Base-by-base conservation (phyloP, 139 green algal species). In the Choricystis sp. region DNA sequence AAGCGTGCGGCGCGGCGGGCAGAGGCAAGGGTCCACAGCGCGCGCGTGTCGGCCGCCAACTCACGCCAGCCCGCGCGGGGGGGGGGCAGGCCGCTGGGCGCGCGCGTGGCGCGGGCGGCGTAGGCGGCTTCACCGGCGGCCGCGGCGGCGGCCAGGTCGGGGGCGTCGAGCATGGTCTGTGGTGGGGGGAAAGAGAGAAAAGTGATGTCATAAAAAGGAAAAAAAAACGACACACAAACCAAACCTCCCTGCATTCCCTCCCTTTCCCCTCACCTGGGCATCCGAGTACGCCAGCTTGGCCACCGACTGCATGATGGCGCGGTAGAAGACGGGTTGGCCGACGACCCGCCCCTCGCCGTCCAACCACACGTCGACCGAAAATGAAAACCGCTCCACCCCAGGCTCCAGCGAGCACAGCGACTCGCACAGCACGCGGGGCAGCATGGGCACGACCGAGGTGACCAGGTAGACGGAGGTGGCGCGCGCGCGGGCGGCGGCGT, bases 271-370 rank as follows among this genome's bases (percentile, higher is more conserved):
- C 3, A 57, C 58, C 66, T 89, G 79, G 5, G 80, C 84, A 31
- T 84, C 57, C 0, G 66, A 79, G 72, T 98, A 98, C 1, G 81
- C 72, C 70, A 98, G 81, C 81, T 98, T 92, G 66, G 69, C 86
- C 69, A 83, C 86, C 55, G 86, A 92, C 59, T 70, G 68, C 66
- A 97, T 96, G 40, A 97, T 65, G 24, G 68, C 83, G 19, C 82
- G 23, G n/a, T 60, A 1, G 1, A 48, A 61, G 27, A 31, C 14
- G 24, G 57, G n/a, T 20, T 4, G n/a, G 14, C 1, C 25, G 4
- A 62, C 26, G 57, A 5, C 3, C 26, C 31, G 21, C n/a, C 25
- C 30, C 4, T 1, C 26, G 24, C 21, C 22, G 19, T 63, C 21
- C 19, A 63, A 22, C 26, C 59, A 63, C 1, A 23, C 5, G 49